phyloP scores from a whole-genome alignment of 1,284 basidiomycete species.

The Rhodofomes roseus region DNA sequence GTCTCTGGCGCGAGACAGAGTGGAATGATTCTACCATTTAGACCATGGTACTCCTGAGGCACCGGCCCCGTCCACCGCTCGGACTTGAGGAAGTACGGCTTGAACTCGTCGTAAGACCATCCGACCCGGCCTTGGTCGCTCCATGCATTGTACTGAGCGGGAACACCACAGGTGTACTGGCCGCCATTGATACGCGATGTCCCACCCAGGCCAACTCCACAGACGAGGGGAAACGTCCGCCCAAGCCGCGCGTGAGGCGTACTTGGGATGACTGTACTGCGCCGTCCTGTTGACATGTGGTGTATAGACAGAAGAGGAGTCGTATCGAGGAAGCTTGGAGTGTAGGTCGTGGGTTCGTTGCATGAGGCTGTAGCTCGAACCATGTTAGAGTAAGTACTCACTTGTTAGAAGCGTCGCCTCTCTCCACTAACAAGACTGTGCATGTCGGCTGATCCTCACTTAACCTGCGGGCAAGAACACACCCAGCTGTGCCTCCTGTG shows the following conservation, averaged over 20 bases:
- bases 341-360: background rate
- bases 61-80: conserved; percentile 4
- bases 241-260: background rate
- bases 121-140: background rate
- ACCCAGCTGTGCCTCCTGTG: conserved; percentile 4
- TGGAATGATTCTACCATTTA: background rate
- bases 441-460: conserved; percentile 1
- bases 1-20: background rate
- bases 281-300: background rate
- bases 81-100: conserved; percentile 4
- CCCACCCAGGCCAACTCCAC: conserved; percentile 1
- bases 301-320: conserved; percentile 3
- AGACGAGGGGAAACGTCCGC: conserved; percentile 2
- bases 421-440: conserved; percentile 3
- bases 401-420: conserved; percentile 3
- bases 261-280: background rate
- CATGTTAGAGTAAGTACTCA: background rate
- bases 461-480: conserved; percentile 4
- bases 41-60: conserved; percentile 1
- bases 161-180: conserved; percentile 7
- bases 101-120: conserved; percentile 1
- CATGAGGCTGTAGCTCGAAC: no score
- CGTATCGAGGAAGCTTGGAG: background rate
- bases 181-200: conserved; percentile 5
- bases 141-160: conserved; percentile 5